These are phyloP conservation scores for Podaxis pistillaris DNA, from an alignment of 768 basidiomycete species.

Conservation along the genomic window DNA sequence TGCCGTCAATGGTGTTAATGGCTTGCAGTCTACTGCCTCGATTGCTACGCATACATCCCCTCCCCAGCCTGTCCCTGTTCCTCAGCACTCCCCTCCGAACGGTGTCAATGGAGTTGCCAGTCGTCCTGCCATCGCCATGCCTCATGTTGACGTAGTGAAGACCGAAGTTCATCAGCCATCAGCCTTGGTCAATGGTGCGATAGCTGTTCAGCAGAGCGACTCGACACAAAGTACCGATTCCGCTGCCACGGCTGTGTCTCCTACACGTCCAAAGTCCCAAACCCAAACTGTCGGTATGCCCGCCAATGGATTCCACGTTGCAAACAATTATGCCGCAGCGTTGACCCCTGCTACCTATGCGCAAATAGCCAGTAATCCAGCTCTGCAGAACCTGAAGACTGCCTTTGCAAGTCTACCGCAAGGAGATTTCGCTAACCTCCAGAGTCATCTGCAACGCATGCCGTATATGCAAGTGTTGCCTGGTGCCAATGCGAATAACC, in stretches of 20 bases:
- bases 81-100: conserved; percentile 33
- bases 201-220: conserved; percentile 28
- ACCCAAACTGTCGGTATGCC: conserved; percentile 32
- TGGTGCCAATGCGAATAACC: conserved; percentile 16
- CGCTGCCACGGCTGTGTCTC: conserved; percentile 21
- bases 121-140: conserved; percentile 44
- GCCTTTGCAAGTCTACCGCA: conserved; percentile 45
- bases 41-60: conserved; percentile 30
- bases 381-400: conserved; percentile 57
- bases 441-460: conserved; percentile 21
- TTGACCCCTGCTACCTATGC: conserved; percentile 35
- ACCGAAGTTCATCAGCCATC: conserved; percentile 30
- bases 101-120: conserved; percentile 29
- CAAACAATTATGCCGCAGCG: conserved; percentile 32
- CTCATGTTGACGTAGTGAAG: conserved; percentile 43
- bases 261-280: conserved; percentile 45
- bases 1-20: conserved; percentile 30
- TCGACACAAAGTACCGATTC: conserved; percentile 20
- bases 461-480: conserved; percentile 34
- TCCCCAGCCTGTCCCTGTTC: conserved; percentile 33
- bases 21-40: conserved; percentile 19
- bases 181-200: conserved; percentile 31
- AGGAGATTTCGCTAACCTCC: conserved; percentile 38
- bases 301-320: conserved; percentile 51
- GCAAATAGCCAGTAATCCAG: conserved; percentile 34